Percentiles rank a stretch among this genome's conserved stretches.
Evolutionary conservation across 1,284 basidiomycete species (phyloP).

Genomic region (Ustilago trichophora): DNA sequence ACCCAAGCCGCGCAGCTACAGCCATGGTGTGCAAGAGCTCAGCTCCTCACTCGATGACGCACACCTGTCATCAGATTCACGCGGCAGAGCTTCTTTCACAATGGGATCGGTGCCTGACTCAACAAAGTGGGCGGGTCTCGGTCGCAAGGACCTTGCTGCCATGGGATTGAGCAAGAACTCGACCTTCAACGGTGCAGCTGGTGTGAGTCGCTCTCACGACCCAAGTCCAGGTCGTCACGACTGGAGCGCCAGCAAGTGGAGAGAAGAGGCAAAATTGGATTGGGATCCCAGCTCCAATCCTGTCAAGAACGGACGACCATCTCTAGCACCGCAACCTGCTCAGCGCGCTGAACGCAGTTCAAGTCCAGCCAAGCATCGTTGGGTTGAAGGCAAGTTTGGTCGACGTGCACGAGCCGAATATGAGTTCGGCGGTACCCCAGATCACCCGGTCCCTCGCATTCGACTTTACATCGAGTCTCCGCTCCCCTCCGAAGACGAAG

Average conservation of each 20-base stretch:
- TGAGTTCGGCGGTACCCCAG: constrained; percentile 66
- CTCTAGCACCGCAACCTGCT: constrained; percentile 6
- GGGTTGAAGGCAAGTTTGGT: constrained; percentile 61
- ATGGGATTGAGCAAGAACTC: constrained; percentile 25
- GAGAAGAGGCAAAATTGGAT: constrained; percentile 40
- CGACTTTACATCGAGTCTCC: constrained; percentile 63
- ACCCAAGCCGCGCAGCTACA: constrained; percentile 30
- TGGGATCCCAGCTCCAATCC: constrained; percentile 33
- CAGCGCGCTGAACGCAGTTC: constrained; percentile 13
- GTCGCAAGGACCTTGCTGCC: constrained; percentile 54
- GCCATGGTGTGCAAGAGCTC: constrained; percentile 17
- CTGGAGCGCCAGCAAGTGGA: constrained; percentile 40
- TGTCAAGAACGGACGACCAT: constrained; percentile 1
- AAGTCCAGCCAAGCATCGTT: constrained; percentile 38
- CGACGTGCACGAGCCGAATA: constrained; percentile 67
- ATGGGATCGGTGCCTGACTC: constrained; percentile 7
- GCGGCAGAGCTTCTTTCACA: constrained; percentile 25
- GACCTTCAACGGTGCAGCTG: constrained; percentile 1
- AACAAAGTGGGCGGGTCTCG: constrained; percentile 41
- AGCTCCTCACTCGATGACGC: constrained; percentile 6
- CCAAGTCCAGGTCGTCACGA: constrained; percentile 39
- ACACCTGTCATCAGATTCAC: constrained; percentile 2
- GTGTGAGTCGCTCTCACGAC: constrained; percentile 16
- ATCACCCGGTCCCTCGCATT: constrained; percentile 66
- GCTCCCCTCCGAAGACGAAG: constrained; percentile 53